Base-by-base conservation (phyloP, 768 basidiomycete genomes). In the Serendipita indica region DNA sequence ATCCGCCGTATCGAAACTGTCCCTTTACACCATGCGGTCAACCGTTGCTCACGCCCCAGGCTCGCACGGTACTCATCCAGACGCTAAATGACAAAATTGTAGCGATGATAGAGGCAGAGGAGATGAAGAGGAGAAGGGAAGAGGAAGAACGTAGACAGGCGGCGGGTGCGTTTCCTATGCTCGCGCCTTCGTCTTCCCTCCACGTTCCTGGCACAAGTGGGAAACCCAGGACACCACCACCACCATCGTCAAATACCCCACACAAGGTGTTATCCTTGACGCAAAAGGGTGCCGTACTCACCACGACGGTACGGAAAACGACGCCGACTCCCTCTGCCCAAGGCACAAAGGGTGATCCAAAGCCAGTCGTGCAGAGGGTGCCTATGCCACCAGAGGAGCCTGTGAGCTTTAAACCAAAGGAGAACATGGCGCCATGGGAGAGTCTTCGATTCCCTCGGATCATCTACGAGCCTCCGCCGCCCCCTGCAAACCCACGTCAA, bases 201-300 rank as follows among this genome's bases (percentile, higher is more conserved):
- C n/a, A n/a, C n/a, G n/a, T n/a, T n/a, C n/a, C n/a, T n/a, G n/a
- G n/a, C n/a, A 37, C 35, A n/a, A 37, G n/a, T 37, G n/a, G 35
- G 10, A 25, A 13, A 4, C 7, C 49, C 3, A 3, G n/a, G 10
- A 28, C 30, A 7, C 49, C 20, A 16, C 3, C 49, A 3, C 22
- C 49, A 10, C 10, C 10, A n/a, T 37, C 35, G 10, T 37, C 35
- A 10, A n/a, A 10, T 37, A n/a, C 49, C 20, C 20, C 49, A n/a
- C 49, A 54, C 30, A 54, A 54, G 30, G 49, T 54, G 5, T 32
- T 54, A n/a, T 54, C 49, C 10, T 22, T 54, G 7, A 54, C 49
- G 16, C 22, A 32, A 54, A 54, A 54, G 49, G 49, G 49, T 10
- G 49, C 30, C 7, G 49, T 54, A n/a, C 30, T 54, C 7, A 54